Evolutionary conservation across 176 grass and related monocot species (phyloP), one percentile per base, ranked within the genome.

Genomic region (Canna indica): DNA sequence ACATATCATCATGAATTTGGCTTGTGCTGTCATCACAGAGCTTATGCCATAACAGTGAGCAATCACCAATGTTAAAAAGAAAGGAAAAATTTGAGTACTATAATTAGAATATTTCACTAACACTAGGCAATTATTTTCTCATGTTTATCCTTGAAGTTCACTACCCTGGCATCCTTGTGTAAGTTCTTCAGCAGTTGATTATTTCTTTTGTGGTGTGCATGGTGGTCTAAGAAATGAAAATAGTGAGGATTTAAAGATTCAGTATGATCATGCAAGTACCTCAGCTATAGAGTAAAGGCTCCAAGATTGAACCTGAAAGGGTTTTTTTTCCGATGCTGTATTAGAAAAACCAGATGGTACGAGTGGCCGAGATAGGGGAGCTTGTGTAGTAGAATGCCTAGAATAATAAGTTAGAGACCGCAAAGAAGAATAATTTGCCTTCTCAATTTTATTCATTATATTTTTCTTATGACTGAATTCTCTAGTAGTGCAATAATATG

Each of bases 401-500:
- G 75, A 52, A 50, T 22, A 45, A 74, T 78, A 77, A 80, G 82
- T 74, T 69, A 78, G 59, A 73, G 71, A 76, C 59, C 48, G n/a
- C 22, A n/a, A 33, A 42, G 76, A 81, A 61, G 91, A 80, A 47
- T 63, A 47, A 64, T 33, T 29, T 33, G 27, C 60, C 18, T 64
- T 64, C 36, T 69, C 25, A 47, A 14, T 47, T 28, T 46, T 25
- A 27, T 69, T 69, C 42, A 46, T 8, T 30, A 30, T 46, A 24
- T 31, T 46, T 46, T 69, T 70, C 61, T 80, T 96, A 57, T 85
- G 60, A 68, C 72, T 13, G 83, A 76, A 12, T 70, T 86, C 48
- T 85, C 81, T 75, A 96, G 76, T 48, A 91, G 58, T 39, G 81
- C 73, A 60, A 91, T 79, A 47, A 96, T 81, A 63, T 87, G 76